Conservation (phyloP, 306 rosid species). For the Castanea mollissima region DNA sequence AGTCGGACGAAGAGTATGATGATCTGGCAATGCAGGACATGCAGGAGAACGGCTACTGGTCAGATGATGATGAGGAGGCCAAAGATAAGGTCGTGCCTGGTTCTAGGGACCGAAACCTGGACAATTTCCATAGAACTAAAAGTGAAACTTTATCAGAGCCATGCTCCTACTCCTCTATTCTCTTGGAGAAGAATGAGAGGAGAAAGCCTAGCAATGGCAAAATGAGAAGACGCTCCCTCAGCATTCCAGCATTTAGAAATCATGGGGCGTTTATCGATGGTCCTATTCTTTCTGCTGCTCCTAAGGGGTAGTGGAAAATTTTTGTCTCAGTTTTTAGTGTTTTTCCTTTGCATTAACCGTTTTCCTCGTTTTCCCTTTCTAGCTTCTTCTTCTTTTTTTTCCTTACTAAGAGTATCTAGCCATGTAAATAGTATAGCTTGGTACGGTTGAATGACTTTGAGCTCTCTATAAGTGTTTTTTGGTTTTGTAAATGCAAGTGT, state of each 20-base stretch:
- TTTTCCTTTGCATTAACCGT: not conserved
- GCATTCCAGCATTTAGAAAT: slow-evolving; percentile 72
- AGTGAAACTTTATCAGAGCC: slow-evolving; percentile 50
- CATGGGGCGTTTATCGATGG: slow-evolving; percentile 47
- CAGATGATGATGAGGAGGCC: slow-evolving; percentile 49
- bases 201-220: slow-evolving; percentile 38
- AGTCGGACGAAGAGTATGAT: slow-evolving; percentile 93
- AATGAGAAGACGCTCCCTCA: slow-evolving; percentile 71
- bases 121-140: slow-evolving; percentile 51
- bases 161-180: slow-evolving; percentile 50
- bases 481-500: not conserved
- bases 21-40: slow-evolving; percentile 83
- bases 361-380: not conserved
- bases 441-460: not conserved
- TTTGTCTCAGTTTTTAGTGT: not conserved
- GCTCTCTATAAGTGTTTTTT: not conserved
- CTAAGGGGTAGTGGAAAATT: slow-evolving; percentile 42
- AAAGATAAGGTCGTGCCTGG: slow-evolving; percentile 29
- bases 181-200: slow-evolving; percentile 45
- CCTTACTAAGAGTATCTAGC: not conserved
- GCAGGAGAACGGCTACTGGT: slow-evolving; percentile 53
- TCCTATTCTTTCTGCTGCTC: slow-evolving; percentile 69
- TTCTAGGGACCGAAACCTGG: slow-evolving; percentile 43
- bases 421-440: not conserved
- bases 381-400: not conserved